Evolutionary conservation across 2,329 filamentous ascomycete genomes (phyloP), one percentile per base, ranked within the genome.

Genomic region (Cyanodermella asteris): DNA sequence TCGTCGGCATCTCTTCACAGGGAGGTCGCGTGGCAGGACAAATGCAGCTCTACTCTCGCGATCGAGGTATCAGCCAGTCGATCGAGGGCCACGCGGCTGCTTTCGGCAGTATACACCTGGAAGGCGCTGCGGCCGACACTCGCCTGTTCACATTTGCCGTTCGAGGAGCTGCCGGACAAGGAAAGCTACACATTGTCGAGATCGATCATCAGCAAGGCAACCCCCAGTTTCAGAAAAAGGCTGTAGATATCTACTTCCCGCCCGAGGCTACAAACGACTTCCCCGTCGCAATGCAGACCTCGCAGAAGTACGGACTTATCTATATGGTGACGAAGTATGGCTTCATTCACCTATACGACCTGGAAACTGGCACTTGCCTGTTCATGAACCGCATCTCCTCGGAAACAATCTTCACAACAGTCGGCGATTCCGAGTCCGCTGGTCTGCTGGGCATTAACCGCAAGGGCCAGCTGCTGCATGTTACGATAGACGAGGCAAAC

Each of bases 361-460:
- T 97, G 29, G 90, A 97, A 58, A 87, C 77, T 6, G 90, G 78
- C 30, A 76, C 75, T 8, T 90, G 80, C 47, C 87, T 97, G 46
- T 97, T 93, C 65, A 90, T 97, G 81, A 97, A 97, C 62, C 75
- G 90, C 40, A 97, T 97, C 43, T 97, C 87, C 17, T 91, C 81
- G 58, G 87, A 97, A 47, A 97, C 87, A 14, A 94, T 97, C 47
- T 97, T 97, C 56, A 90, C 84, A 14, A 93, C 82, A 12, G 74
- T 78, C 23, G 57, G 72, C 18, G 87, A 97, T 46, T 64, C 65
- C 27, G 72, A 81, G 13, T 90, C 80, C 11, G 68, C 73, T 22
- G 90, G 90, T 39, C 74, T 97, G 34, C 65, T 97, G 26, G 81
- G 80, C 38, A 84, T 97, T 46, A 97, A 97, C 57, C 73, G 90